These are phyloP conservation scores for Eimeria praecox DNA, from an alignment of 169 alveolate species.

Conservation along the genomic window DNA sequence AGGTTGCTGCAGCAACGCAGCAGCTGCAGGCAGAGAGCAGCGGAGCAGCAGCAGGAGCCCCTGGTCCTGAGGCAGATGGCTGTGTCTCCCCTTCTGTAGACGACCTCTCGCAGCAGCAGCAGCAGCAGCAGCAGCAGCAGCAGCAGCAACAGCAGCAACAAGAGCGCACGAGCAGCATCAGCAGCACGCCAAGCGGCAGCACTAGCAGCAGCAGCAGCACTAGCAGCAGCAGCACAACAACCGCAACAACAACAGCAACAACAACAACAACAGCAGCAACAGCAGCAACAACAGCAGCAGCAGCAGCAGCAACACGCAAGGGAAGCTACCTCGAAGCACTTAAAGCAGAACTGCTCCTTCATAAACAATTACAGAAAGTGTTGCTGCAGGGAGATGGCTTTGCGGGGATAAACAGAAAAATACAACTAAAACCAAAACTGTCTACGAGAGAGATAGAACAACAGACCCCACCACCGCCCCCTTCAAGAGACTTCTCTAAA, in stretches of 20 bases:
- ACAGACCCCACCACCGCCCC: not conserved
- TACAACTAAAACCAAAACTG: slow-evolving; percentile 92
- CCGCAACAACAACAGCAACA: slow-evolving; percentile 82
- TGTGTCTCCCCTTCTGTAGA: not conserved
- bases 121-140: slow-evolving; percentile 23
- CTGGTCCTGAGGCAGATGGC: not conserved
- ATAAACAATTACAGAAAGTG: slow-evolving; percentile 90
- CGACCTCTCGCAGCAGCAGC: not conserved
- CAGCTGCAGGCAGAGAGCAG: not conserved
- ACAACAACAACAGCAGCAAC: slow-evolving; percentile 14
- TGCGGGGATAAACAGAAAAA: slow-evolving; percentile 97
- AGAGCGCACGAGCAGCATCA: not conserved
- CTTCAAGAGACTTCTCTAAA: not conserved
- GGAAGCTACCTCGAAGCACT: not conserved
- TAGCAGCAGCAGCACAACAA: slow-evolving; percentile 94
- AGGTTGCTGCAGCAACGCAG: not conserved
- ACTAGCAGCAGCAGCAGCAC: slow-evolving; percentile 79
- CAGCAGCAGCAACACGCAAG: not conserved
- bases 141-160: slow-evolving; percentile 40
- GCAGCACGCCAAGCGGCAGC: slow-evolving; percentile 12
- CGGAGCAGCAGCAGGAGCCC: not conserved
- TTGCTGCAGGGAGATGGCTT: slow-evolving; percentile 96
- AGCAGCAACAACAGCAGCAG: slow-evolving; percentile 39
- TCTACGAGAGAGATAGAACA: not conserved
- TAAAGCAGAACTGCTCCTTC: slow-evolving; percentile 83